Evolutionary conservation across 805 yeast species (phyloP).

Genomic region (Metschnikowia shivogae): DNA sequence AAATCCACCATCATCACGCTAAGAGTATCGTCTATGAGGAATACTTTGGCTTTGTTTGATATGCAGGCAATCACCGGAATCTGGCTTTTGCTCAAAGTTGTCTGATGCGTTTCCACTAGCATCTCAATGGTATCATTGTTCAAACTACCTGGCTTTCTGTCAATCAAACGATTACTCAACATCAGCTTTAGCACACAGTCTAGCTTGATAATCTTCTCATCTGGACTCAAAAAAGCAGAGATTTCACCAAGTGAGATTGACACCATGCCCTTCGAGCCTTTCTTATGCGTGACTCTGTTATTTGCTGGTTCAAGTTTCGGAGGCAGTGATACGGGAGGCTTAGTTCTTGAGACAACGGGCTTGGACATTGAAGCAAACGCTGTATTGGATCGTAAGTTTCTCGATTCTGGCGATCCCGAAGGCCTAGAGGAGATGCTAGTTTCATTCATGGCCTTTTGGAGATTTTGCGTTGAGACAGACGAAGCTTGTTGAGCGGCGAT

Average conservation of each 20-base stretch:
- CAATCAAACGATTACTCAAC: constrained; percentile 23
- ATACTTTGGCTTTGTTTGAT: constrained; percentile 38
- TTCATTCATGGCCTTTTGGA: constrained; percentile 13
- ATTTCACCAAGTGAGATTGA: constrained; percentile 32
- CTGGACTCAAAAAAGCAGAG: constrained; percentile 25
- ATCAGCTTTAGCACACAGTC: constrained; percentile 37
- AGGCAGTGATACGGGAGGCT: not conserved
- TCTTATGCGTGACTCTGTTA: not conserved
- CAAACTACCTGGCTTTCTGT: constrained; percentile 18
- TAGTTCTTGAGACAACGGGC: not conserved
- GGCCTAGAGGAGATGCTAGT: constrained; percentile 5
- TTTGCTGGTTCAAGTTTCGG: not conserved
- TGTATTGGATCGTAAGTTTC: constrained; percentile 18
- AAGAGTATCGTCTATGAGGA: constrained; percentile 33
- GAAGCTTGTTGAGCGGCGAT: constrained; percentile 15
- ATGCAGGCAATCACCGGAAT: constrained; percentile 36
- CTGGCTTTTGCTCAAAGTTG: constrained; percentile 19
- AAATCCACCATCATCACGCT: constrained; percentile 32
- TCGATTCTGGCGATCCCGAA: constrained; percentile 8
- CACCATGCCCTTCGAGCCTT: not conserved
- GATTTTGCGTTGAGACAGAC: constrained; percentile 3
- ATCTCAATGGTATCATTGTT: constrained; percentile 30
- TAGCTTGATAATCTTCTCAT: constrained; percentile 39
- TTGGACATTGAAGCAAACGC: constrained; percentile 18
- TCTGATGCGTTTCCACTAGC: constrained; percentile 24